Percentiles rank a stretch among this genome's conserved stretches.
phyloP scores from a whole-genome alignment of 164 flowering plant species.

The Stephania cephalantha region DNA sequence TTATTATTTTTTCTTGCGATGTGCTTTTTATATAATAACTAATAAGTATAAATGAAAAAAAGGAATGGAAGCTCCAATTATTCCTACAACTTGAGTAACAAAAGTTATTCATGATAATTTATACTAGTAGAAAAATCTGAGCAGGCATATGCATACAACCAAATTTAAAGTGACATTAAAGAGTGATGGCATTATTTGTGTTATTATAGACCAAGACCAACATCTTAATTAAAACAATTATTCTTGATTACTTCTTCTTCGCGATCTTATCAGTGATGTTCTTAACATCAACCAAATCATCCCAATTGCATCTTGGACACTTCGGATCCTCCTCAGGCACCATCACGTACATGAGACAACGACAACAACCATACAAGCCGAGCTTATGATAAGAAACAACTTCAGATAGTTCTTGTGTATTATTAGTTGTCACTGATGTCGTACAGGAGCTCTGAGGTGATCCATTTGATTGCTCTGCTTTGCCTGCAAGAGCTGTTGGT shows the following conservation, averaged over 20 bases:
- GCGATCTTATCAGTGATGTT: background rate
- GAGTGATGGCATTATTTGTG: too few relatives aligned
- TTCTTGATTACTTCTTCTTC: background rate
- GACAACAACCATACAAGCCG: slow-evolving; percentile 73
- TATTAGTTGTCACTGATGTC: background rate
- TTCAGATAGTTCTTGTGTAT: background rate
- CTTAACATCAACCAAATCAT: slow-evolving; percentile 51
- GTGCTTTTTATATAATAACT: too few relatives aligned
- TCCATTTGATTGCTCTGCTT: background rate
- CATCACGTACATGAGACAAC: slow-evolving; percentile 88
- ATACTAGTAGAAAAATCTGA: too few relatives aligned
- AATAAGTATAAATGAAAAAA: too few relatives aligned
- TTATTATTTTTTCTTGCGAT: too few relatives aligned
- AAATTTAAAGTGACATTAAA: too few relatives aligned
- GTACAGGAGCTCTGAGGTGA: background rate
- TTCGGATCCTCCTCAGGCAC: slow-evolving; percentile 66
- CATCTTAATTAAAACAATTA: too few relatives aligned
- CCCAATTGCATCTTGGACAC: slow-evolving; percentile 86
- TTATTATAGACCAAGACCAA: too few relatives aligned
- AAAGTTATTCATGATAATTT: too few relatives aligned
- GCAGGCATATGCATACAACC: too few relatives aligned
- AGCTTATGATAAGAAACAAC: slow-evolving; percentile 30
- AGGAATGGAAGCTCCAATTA: too few relatives aligned
- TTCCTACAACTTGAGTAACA: too few relatives aligned
- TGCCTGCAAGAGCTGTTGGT: background rate